Evolutionary conservation across 225 moss, liverwort and hornwort genomes (phyloP), one percentile per base, ranked within the genome.

Genomic region (Marchantia polymorpha): DNA sequence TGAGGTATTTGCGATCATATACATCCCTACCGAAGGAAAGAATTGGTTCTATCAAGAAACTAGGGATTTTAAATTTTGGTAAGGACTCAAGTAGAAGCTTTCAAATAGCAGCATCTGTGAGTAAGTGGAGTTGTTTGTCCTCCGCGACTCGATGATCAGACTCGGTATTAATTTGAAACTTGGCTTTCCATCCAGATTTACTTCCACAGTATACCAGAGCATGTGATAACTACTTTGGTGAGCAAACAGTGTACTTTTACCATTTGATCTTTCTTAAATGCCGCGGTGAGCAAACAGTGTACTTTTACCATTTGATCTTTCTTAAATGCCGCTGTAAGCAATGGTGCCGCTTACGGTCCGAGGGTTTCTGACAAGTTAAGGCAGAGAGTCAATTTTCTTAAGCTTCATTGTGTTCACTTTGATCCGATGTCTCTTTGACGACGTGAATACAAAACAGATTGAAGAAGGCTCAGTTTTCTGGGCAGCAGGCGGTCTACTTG

Each of bases 401-500:
- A 50, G 49, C n/a, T 69, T 39, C 68, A 15, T 12, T 39, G 39
- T 39, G 39, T 16, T 47, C 46, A 69, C 31, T 65, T 69, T 46
- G 20, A 15, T 39, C 13, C 29, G 7, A 2, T 1, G n/a, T 71
- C 22, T 51, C 2, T 50, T 10, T 10, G 20, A 71, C 10, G 50
- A 50, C 50, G 10, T 22, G 22, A 10, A 22, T 51, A 50, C 50
- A 12, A 0, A 17, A 52, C 83, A 88, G 87, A 85, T 88, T 72
- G 89, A 90, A 78, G 95, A 99, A 82, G 95, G 95, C 22, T 58
- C 75, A 70, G 95, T 99, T 73, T 95, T 89, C 77, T 90, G 91
- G 51, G 84, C 92, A 59, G 95, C 99, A 10, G 99, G 99, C 20
- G 99, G 99, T 3, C 84, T 99, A 79, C 88, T 99, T 67, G 95